phyloP scores from a whole-genome alignment of 768 basidiomycete genomes.

The Amanita subjunquillea region DNA sequence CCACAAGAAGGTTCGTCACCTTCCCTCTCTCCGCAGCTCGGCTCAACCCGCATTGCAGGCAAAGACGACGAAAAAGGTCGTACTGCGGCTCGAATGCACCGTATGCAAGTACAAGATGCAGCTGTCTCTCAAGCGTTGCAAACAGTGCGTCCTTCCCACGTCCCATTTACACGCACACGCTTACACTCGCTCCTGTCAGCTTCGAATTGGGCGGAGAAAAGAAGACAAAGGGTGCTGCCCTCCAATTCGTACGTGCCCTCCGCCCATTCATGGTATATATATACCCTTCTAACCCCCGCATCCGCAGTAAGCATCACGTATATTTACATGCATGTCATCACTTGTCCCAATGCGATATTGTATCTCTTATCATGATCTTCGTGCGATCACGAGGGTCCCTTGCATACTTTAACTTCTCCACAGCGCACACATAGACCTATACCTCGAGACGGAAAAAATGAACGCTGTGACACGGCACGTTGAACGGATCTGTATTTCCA shows the following conservation, averaged over 20 bases:
- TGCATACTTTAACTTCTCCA: background rate
- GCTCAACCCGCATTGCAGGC: conserved; percentile 41
- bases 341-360: background rate
- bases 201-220: conserved; percentile 99
- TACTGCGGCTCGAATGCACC: conserved; percentile 95
- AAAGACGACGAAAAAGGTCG: conserved; percentile 99
- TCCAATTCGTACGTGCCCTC: conserved; percentile 69
- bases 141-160: conserved; percentile 61
- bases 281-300: background rate
- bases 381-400: no score
- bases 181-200: conserved; percentile 26
- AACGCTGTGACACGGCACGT: background rate
- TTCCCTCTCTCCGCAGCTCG: background rate
- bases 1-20: conserved; percentile 88
- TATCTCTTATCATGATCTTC: background rate
- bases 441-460: background rate
- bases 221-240: conserved; percentile 97
- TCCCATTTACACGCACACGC: background rate
- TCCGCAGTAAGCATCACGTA: conserved; percentile 12
- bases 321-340: conserved; percentile 12
- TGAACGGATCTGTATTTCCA: conserved; percentile 13
- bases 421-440: background rate
- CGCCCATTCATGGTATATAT: background rate
- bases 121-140: conserved; percentile 94
- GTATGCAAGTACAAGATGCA: conserved; percentile 99